A percentile compares a stretch with the other conserved stretches of the same genome.
Conservation (phyloP, 495 filamentous ascomycete species). For the Annulohypoxylon nitens region DNA sequence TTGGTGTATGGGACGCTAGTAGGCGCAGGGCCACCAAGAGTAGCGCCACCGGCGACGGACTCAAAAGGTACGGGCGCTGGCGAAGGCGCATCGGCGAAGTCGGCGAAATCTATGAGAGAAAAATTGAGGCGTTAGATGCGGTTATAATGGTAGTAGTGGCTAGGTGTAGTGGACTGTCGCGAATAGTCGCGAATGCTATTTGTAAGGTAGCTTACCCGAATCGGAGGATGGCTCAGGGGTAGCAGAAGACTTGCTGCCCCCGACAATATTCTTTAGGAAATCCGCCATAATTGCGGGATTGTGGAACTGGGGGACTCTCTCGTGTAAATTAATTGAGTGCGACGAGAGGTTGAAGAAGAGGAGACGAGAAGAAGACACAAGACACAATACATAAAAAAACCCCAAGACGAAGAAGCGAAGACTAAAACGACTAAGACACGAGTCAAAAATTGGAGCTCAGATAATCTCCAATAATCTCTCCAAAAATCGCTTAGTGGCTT, state of each 20-base stretch:
- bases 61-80: conserved; percentile 66
- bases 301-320: background rate
- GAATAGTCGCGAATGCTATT: conserved; percentile 8
- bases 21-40: conserved; percentile 61
- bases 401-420: background rate
- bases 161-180: conserved; percentile 8
- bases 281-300: conserved; percentile 69
- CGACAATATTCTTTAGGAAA: conserved; percentile 76
- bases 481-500: conserved; percentile 16
- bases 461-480: conserved; percentile 28
- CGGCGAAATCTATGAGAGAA: conserved; percentile 75
- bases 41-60: conserved; percentile 46
- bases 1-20: conserved; percentile 79
- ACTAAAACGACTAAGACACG: background rate
- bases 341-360: conserved; percentile 32
- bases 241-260: conserved; percentile 68
- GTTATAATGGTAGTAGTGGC: background rate
- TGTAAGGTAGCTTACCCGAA: conserved; percentile 66
- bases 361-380: conserved; percentile 24
- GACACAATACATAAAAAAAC: background rate
- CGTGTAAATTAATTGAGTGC: conserved; percentile 30
- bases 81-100: conserved; percentile 77
- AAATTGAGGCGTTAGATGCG: conserved; percentile 5
- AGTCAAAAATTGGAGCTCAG: conserved; percentile 22
- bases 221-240: conserved; percentile 65